Percentiles rank a stretch among this genome's conserved stretches.
phyloP scores from a whole-genome alignment of 2,329 filamentous ascomycete species.

The Aspergillus intermedius region DNA sequence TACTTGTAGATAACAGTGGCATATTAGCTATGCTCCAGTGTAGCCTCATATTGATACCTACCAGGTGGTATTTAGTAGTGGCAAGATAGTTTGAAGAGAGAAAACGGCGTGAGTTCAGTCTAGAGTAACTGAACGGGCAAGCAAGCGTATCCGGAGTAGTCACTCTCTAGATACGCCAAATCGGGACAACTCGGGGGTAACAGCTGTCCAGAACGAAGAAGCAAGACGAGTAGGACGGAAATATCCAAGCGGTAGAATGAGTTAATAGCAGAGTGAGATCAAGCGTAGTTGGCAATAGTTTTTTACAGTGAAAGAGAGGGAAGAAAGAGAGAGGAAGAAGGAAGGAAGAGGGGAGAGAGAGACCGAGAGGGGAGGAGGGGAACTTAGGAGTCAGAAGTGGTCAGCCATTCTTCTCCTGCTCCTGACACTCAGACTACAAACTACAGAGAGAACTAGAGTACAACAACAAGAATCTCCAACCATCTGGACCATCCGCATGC shows the following conservation, averaged over 20 bases:
- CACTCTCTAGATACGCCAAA: constrained; percentile 4
- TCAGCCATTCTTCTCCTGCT: neutral
- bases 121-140: neutral
- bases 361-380: constrained; percentile 12
- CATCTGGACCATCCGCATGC: neutral
- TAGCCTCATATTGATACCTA: neutral
- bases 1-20: constrained; percentile 1
- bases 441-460: too few species aligned
- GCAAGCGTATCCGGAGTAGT: constrained; percentile 3
- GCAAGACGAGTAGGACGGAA: neutral
- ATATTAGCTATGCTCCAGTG: constrained; percentile 9
- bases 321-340: constrained; percentile 4
- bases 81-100: neutral
- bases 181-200: constrained; percentile 1
- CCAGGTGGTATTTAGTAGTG: neutral
- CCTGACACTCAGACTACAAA: neutral
- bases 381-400: neutral
- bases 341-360: constrained; percentile 7
- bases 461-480: neutral
- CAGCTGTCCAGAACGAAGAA: neutral
- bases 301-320: constrained; percentile 1
- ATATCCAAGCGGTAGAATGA: neutral
- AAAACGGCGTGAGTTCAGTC: neutral
- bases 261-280: neutral
- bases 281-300: neutral